Percentiles rank a stretch among this genome's conserved stretches.
phyloP scores from a whole-genome alignment of 192 early-diverging fungal species.

The Neocallimastix lanati region DNA sequence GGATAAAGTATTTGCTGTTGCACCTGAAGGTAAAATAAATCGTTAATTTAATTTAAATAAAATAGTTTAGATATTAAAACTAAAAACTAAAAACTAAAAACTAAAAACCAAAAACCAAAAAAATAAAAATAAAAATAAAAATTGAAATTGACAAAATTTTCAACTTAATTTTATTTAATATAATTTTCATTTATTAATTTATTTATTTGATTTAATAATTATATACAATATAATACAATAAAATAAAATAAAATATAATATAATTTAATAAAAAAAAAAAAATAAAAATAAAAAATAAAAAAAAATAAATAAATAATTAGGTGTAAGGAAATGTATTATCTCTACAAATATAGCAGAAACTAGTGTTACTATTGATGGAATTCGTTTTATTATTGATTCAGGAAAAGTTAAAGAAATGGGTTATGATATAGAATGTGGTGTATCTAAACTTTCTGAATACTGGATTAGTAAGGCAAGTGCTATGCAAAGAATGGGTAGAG shows the following conservation, averaged over 20 bases:
- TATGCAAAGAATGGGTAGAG: conserved; percentile 43
- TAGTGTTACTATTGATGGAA: conserved; percentile 28
- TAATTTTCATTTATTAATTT: too few relatives aligned
- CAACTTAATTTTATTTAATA: too few relatives aligned
- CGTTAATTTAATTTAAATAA: too few relatives aligned
- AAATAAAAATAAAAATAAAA: too few relatives aligned
- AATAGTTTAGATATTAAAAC: too few relatives aligned
- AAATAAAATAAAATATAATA: too few relatives aligned
- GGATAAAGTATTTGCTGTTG: conserved; percentile 46
- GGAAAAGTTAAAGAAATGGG: conserved; percentile 47
- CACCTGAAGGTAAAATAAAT: conserved; percentile 18
- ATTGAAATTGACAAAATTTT: too few relatives aligned
- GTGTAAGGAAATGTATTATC: conserved; percentile 13
- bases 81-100: too few relatives aligned
- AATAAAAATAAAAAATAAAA: conserved; percentile 13
- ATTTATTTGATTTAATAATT: too few relatives aligned
- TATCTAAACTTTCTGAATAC: conserved; percentile 41
- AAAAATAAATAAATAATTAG: not conserved
- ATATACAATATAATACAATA: too few relatives aligned
- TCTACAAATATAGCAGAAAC: conserved; percentile 37
- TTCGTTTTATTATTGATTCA: conserved; percentile 52
- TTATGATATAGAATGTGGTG: conserved; percentile 24
- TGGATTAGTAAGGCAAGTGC: conserved; percentile 49
- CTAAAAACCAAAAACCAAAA: too few relatives aligned
- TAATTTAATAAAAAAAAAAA: too few relatives aligned